Evolutionary conservation across 495 filamentous ascomycete species (phyloP), one percentile per base, ranked within the genome.

Genomic region (Darksidea phi): DNA sequence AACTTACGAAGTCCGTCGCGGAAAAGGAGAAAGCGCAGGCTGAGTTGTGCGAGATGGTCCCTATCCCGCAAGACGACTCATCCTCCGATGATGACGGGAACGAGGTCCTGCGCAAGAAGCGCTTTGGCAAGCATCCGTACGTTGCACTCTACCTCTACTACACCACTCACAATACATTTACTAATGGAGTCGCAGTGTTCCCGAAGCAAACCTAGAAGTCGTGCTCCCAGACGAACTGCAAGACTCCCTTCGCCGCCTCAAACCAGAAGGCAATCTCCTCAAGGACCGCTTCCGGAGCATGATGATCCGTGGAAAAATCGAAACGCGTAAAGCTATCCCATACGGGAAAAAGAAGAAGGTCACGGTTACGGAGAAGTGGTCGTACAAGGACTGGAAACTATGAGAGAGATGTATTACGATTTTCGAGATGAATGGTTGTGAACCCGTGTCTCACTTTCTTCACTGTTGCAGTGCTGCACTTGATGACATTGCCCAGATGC

Each of bases 221-320:
- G 90, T 96, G 5, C 80, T 98, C 25, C 90, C 91, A 2, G 93
- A 97, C 66, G 94, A 98, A 73, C 79, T 98, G 42, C 88, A 93
- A 69, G 94, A 98, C 58, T 96, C 90, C 4, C 76, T 98, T 32
- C 80, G 94, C 48, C 75, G 87, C 13, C 79, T 98, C 52, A 97
- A 95, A 76, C 94, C 94, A 1, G 93, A 98, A 74, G 94, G 94
- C 17, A 95, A 96, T 67, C 76, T 97, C 37, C 78, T 97, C 66
- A 89, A 90, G 64, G 94, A 98, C 65, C 81, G 94, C 25, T 97
- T 95, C 78, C 81, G 95, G 52, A 96, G 83, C 72, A 79, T 97
- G 72, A 77, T 96, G 42, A 82, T 97, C 25, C 80, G 89, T 60
- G 95, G 94, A 48, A 95, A 94, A 75, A 74, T 97, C 51, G 94